Base-by-base conservation (phyloP, 2,329 filamentous ascomycete genomes). In the Sodiomyces alkalinus region DNA sequence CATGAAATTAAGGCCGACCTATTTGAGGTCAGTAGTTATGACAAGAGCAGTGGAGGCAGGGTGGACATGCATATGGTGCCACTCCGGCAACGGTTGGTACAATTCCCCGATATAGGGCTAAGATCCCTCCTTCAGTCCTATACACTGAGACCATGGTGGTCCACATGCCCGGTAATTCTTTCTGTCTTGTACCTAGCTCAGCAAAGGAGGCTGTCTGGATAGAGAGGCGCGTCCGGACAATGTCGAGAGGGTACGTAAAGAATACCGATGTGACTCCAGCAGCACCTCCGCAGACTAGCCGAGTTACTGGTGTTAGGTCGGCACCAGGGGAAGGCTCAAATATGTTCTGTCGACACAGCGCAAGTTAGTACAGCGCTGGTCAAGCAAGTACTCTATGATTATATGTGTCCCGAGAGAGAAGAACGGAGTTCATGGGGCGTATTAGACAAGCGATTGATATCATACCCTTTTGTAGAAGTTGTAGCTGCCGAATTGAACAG, bases 1-100 rank as follows among this genome's bases (percentile, higher is more conserved):
- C 85, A 96, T 96, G 53, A 98, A 98, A 52, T 98, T 98, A 30
- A 98, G 63, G 21, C 90, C 90, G 36, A 98, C 80, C 77, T 85
- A 41, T 29, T 20, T 10, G n/a, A 17, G 20, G 17, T 30, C 22
- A 37, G 22, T 11, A 6, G 31, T 45, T 23, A 44, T 38, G 19
- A 19, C 8, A 17, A 32, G 33, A 26, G 34, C 31, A 29, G 19
- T 24, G 27, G 8, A 17, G 12, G 5, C 5, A 5, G 15, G 2
- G 16, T 20, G 20, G 13, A 46, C 58, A 33, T 54, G 82, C 87
- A 25, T 96, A 96, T 40, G 90, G 90, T 22, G 90, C 90, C 19
- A 98, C 90, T 27, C 90, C 90, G 22, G 87, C 83, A 19, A 98
- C 76, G 0, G 90, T 98, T 3, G 90, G 90, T 28, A 94, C 53